A percentile compares a stretch with the other conserved stretches of the same genome.
Conservation (phyloP, 1,284 basidiomycete genomes). For the Naganishia albida region DNA sequence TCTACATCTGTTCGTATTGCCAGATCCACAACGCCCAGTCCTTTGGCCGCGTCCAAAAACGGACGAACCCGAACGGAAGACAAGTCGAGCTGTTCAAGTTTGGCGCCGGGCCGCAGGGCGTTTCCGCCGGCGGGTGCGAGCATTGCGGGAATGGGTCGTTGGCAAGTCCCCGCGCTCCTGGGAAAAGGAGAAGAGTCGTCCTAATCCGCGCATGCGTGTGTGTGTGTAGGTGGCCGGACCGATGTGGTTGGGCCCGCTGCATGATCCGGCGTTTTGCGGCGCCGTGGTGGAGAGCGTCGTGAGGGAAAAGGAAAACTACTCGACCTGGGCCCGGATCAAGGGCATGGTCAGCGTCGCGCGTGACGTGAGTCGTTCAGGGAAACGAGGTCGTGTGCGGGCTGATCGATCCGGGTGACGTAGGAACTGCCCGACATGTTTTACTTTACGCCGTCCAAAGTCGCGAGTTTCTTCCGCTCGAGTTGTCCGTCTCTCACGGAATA, state of each 20-base stretch:
- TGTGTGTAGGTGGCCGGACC: slow-evolving; percentile 74
- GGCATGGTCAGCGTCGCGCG: slow-evolving; percentile 91
- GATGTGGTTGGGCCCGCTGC: slow-evolving; percentile 92
- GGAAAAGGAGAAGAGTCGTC: neutral
- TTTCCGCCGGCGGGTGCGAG: slow-evolving; percentile 61
- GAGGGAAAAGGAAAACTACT: slow-evolving; percentile 64
- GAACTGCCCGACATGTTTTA: slow-evolving; percentile 83
- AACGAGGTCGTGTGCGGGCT: neutral
- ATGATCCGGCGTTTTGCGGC: slow-evolving; percentile 72
- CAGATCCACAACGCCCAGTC: slow-evolving; percentile 77
- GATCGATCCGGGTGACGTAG: slow-evolving; percentile 56
- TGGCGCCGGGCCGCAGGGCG: slow-evolving; percentile 63
- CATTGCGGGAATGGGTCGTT: slow-evolving; percentile 78
- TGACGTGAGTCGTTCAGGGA: slow-evolving; percentile 62
- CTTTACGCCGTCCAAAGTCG: slow-evolving; percentile 81
- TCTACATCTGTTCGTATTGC: slow-evolving; percentile 79
- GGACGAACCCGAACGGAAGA: slow-evolving; percentile 55
- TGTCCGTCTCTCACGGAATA: slow-evolving; percentile 60
- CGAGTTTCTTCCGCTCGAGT: slow-evolving; percentile 77
- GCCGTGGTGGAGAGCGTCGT: slow-evolving; percentile 73
- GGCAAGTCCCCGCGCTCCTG: slow-evolving; percentile 54
- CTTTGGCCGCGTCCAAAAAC: slow-evolving; percentile 65
- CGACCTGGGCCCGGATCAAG: slow-evolving; percentile 80
- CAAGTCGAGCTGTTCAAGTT: slow-evolving; percentile 70
- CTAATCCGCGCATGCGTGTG: neutral